These are phyloP conservation scores for Sporopachydermia quercuum DNA, from an alignment of 805 yeast genomes.

Conservation along the genomic window DNA sequence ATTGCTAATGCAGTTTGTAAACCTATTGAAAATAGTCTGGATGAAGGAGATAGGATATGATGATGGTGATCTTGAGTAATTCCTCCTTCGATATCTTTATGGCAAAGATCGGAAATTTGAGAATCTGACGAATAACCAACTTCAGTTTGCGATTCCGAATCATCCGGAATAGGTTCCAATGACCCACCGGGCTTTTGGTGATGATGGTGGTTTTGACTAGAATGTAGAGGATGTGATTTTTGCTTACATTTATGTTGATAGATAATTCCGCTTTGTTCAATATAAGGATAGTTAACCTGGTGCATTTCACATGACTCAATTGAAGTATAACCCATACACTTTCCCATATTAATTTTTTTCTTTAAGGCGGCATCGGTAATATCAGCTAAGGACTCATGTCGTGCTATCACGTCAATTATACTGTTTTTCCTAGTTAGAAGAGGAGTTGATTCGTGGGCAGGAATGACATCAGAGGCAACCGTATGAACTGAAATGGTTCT, in stretches of 20 bases:
- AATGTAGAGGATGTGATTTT: neutral
- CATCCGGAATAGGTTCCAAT: neutral
- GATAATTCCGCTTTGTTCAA: neutral
- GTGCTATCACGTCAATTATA: neutral
- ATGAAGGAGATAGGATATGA: conserved; percentile 60
- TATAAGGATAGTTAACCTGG: neutral
- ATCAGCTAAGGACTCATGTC: conserved; percentile 7
- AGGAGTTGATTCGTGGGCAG: neutral
- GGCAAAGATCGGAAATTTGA: conserved; percentile 14
- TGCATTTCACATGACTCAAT: conserved; percentile 8
- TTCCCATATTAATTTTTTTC: conserved; percentile 22
- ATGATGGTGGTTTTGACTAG: neutral
- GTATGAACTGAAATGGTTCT: conserved; percentile 8
- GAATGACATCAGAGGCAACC: conserved; percentile 1
- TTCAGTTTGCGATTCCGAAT: neutral
- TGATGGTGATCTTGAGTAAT: conserved; percentile 47
- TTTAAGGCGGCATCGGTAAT: conserved; percentile 7
- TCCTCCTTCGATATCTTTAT: conserved; percentile 16
- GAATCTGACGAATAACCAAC: neutral
- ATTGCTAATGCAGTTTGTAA: conserved; percentile 82
- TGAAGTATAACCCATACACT: conserved; percentile 30
- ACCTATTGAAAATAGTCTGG: conserved; percentile 74
- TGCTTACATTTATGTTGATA: neutral
- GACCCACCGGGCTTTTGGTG: neutral
- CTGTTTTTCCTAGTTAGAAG: neutral